phyloP scores from a whole-genome alignment of 169 alveolate genomes.

The Plasmodium reichenowi region DNA sequence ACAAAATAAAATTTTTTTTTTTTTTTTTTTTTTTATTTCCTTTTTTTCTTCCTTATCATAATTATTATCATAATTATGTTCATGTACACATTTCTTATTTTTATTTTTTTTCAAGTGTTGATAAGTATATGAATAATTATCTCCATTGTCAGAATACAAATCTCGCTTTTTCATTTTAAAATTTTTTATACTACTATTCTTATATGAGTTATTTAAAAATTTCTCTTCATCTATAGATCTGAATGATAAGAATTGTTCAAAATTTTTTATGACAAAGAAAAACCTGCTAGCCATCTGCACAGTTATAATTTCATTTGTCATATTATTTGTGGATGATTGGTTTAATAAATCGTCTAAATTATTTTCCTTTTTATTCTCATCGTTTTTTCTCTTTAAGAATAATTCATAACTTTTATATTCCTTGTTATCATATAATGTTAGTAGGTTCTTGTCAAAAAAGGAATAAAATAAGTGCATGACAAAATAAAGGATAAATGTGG shows the following conservation, averaged over 20 bases:
- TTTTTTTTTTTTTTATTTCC: not conserved
- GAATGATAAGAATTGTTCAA: constrained; percentile 25
- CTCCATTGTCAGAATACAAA: no score
- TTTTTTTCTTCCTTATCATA: not conserved
- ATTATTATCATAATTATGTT: not conserved
- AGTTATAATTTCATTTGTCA: constrained; percentile 24
- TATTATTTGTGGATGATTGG: not conserved
- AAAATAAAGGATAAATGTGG: constrained; percentile 56
- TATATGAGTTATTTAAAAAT: not conserved
- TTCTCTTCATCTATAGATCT: constrained; percentile 38
- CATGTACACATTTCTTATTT: no score
- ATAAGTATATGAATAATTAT: no score
- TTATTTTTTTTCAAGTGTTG: no score
- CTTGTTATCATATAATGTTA: constrained; percentile 5
- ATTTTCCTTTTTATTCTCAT: not conserved
- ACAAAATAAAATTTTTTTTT: constrained; percentile 5
- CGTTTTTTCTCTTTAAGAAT: constrained; percentile 14
- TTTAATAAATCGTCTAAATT: not conserved
- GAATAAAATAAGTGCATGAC: constrained; percentile 67
- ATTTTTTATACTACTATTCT: not conserved
- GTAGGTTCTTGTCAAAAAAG: constrained; percentile 41
- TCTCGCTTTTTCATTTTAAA: not conserved
- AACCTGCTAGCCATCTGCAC: constrained; percentile 66
- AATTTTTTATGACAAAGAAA: constrained; percentile 41
- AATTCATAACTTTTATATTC: constrained; percentile 14